Evolutionary conservation across 768 basidiomycete species (phyloP).

Genomic region (Naganishia vishniacii): DNA sequence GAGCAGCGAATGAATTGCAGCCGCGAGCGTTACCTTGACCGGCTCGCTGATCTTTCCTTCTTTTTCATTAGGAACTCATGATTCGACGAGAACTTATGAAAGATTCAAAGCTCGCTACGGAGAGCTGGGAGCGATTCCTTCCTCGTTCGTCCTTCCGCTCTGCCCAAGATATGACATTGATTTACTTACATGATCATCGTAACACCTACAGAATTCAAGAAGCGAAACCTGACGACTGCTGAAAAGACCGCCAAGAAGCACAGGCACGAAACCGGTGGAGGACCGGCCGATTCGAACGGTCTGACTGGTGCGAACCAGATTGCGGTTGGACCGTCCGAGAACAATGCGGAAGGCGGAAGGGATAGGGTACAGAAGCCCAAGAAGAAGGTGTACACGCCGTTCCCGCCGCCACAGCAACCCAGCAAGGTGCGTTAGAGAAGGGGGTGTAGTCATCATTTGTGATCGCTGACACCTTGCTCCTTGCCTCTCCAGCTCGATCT

Average conservation of each 20-base stretch:
- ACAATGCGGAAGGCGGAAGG: background rate
- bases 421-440: slow-evolving; percentile 60
- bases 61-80: slow-evolving; percentile 75
- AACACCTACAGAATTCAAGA: slow-evolving; percentile 65
- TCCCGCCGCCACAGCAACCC: slow-evolving; percentile 89
- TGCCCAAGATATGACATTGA: background rate
- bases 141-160: slow-evolving; percentile 53
- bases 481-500: slow-evolving; percentile 70
- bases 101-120: slow-evolving; percentile 87
- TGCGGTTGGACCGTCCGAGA: slow-evolving; percentile 12
- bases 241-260: slow-evolving; percentile 92
- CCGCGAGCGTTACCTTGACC: background rate
- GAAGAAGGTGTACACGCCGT: slow-evolving; percentile 96
- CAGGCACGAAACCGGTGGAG: slow-evolving; percentile 50
- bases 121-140: slow-evolving; percentile 95
- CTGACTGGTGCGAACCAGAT: slow-evolving; percentile 20
- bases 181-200: background rate
- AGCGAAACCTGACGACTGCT: slow-evolving; percentile 82
- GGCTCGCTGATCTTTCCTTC: background rate
- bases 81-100: slow-evolving; percentile 95
- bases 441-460: background rate
- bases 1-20: too few species aligned
- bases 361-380: slow-evolving; percentile 50
- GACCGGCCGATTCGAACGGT: slow-evolving; percentile 9
- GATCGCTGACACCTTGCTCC: background rate